Percentiles rank a stretch among this genome's conserved stretches.
These are phyloP conservation scores for Bodo saltans DNA, from an alignment of 78 protist genomes.

Conservation along the genomic window DNA sequence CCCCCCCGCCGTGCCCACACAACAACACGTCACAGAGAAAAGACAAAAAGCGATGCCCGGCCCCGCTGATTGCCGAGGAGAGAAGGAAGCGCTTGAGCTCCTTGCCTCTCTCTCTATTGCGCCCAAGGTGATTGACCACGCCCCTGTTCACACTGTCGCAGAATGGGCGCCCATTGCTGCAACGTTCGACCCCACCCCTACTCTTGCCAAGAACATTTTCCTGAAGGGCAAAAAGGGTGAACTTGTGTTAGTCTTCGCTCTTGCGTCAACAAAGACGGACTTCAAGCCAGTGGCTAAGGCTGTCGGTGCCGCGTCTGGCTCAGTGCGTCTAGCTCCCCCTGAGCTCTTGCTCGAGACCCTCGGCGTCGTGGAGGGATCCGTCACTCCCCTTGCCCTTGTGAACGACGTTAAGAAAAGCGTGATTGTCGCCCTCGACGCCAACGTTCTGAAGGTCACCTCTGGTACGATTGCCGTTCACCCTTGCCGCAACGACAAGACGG, in stretches of 20 bases:
- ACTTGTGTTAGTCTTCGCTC: background rate
- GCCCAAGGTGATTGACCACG: background rate
- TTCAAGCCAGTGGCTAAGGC: conserved; percentile 12
- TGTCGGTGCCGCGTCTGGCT: conserved; percentile 4
- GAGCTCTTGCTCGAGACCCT: conserved; percentile 11
- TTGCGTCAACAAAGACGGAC: conserved; percentile 16
- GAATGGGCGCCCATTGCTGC: background rate
- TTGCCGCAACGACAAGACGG: background rate
- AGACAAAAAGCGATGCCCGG: no score
- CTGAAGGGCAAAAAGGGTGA: conserved; percentile 26
- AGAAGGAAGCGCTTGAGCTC: no score
- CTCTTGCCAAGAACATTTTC: background rate
- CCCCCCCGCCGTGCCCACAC: no score
- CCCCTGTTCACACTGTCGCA: background rate
- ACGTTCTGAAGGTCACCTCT: background rate
- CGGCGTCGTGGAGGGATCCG: conserved; percentile 28
- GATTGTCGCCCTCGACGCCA: conserved; percentile 13
- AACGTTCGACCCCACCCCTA: background rate
- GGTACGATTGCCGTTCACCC: conserved; percentile 17
- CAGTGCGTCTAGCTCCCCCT: conserved; percentile 1
- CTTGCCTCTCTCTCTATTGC: background rate
- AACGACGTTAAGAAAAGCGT: conserved; percentile 12
- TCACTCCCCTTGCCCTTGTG: conserved; percentile 31
- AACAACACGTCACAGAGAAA: no score
- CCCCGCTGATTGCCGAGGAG: no score